Conservation (phyloP, 1,284 basidiomycete species). For the Tilletiopsis washingtonensis region DNA sequence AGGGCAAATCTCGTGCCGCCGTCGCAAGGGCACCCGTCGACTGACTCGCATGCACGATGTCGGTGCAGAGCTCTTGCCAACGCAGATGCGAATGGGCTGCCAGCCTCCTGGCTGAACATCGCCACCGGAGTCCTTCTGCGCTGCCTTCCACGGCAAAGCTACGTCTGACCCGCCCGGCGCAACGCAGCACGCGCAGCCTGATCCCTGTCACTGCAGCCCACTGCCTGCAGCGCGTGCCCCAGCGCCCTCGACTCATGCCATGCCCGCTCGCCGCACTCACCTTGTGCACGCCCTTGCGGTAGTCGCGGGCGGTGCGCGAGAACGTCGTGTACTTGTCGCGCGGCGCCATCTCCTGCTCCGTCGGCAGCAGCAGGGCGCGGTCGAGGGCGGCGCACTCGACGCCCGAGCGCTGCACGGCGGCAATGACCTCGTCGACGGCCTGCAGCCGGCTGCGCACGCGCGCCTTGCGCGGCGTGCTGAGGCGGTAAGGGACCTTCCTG, state of each 20-base stretch:
- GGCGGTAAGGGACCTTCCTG: constrained; percentile 91
- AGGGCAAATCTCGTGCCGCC: too few species aligned
- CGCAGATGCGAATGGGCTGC: neutral
- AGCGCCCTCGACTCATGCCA: neutral
- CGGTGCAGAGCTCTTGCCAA: too few species aligned
- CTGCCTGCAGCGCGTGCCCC: neutral
- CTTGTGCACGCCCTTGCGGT: constrained; percentile 91
- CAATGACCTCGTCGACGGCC: constrained; percentile 86
- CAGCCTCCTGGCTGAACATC: neutral
- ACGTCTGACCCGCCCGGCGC: too few species aligned
- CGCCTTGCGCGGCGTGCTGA: constrained; percentile 82
- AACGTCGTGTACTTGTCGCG: constrained; percentile 95
- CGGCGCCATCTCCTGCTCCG: constrained; percentile 76
- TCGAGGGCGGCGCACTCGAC: constrained; percentile 68
- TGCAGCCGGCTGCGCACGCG: constrained; percentile 81
- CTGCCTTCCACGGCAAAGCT: too few species aligned
- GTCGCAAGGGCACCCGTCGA: too few species aligned
- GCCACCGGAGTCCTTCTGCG: too few species aligned
- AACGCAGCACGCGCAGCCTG: neutral
- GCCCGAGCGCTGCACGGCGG: constrained; percentile 71
- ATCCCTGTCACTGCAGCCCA: neutral
- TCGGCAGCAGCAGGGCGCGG: constrained; percentile 67
- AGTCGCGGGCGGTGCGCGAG: constrained; percentile 56
- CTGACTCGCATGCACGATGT: too few species aligned
- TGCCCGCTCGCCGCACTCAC: constrained; percentile 49